These are phyloP conservation scores for Rhipidocladum racemiflorum DNA, from an alignment of 176 grass and related monocot species.

Conservation along the genomic window DNA sequence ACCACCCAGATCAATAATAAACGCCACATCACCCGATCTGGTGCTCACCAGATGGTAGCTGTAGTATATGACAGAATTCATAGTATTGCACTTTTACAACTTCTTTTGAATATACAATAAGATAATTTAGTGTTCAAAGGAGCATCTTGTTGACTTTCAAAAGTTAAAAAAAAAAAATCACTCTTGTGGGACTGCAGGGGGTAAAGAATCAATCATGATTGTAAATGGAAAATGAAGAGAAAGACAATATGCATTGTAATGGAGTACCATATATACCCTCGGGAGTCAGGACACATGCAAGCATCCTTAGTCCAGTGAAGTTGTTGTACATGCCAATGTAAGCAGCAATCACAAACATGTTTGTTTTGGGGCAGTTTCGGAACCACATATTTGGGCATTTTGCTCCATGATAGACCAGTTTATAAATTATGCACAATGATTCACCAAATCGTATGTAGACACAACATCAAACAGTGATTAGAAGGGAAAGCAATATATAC, in stretches of 20 bases:
- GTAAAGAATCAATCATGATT: neutral
- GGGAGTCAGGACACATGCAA: neutral
- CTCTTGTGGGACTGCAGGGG: too few relatives aligned
- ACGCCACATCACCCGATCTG: neutral
- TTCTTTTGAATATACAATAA: too few relatives aligned
- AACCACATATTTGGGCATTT: slow-evolving; percentile 19
- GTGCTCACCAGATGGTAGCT: slow-evolving; percentile 2
- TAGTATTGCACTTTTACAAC: too few relatives aligned
- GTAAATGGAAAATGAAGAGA: slow-evolving; percentile 5
- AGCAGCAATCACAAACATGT: neutral
- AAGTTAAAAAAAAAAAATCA: too few relatives aligned
- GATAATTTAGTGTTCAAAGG: too few relatives aligned
- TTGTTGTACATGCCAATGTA: neutral
- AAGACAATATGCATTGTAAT: neutral
- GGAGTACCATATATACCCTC: neutral
- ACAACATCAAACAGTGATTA: neutral
- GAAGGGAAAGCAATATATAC: neutral
- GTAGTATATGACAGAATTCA: neutral
- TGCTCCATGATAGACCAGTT: neutral
- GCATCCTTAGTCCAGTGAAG: slow-evolving; percentile 3
- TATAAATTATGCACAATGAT: neutral
- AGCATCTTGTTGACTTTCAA: too few relatives aligned
- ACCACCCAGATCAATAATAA: neutral
- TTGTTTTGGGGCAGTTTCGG: neutral
- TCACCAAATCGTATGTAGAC: neutral